Evolutionary conservation across 2,329 filamentous ascomycete species (phyloP).

Genomic region (Clonostachys rhizophaga): DNA sequence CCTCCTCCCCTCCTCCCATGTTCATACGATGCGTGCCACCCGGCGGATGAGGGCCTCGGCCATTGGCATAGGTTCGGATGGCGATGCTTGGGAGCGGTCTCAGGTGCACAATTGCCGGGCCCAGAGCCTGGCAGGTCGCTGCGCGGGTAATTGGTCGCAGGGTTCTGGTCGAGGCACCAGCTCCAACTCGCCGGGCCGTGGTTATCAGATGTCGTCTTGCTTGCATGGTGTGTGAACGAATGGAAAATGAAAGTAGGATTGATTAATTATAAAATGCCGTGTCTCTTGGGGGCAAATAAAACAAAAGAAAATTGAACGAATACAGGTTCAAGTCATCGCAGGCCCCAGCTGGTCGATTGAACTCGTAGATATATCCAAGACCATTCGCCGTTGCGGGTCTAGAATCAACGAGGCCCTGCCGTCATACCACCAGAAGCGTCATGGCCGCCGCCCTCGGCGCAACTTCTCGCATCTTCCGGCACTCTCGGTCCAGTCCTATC

Average conservation of each 20-base stretch:
- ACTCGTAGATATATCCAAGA: no score
- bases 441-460: not conserved
- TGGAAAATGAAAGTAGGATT: not conserved
- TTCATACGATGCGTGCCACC: conserved; percentile 95
- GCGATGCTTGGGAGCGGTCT: conserved; percentile 30
- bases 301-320: no score
- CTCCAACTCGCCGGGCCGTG: conserved; percentile 26
- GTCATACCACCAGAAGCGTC: not conserved
- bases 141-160: conserved; percentile 10
- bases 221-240: conserved; percentile 24
- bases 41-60: conserved; percentile 71
- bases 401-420: not conserved
- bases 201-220: conserved; percentile 31
- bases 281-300: no score
- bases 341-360: no score
- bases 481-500: conserved; percentile 5
- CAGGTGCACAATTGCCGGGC: conserved; percentile 11
- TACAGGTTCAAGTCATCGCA: no score
- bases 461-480: conserved; percentile 34
- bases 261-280: no score
- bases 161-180: conserved; percentile 20
- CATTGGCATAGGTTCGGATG: conserved; percentile 58
- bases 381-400: no score
- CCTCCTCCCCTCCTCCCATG: conserved; percentile 63
- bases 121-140: conserved; percentile 4